Base-by-base conservation (phyloP, 1,284 basidiomycete species). In the Pseudozyma pruni region DNA sequence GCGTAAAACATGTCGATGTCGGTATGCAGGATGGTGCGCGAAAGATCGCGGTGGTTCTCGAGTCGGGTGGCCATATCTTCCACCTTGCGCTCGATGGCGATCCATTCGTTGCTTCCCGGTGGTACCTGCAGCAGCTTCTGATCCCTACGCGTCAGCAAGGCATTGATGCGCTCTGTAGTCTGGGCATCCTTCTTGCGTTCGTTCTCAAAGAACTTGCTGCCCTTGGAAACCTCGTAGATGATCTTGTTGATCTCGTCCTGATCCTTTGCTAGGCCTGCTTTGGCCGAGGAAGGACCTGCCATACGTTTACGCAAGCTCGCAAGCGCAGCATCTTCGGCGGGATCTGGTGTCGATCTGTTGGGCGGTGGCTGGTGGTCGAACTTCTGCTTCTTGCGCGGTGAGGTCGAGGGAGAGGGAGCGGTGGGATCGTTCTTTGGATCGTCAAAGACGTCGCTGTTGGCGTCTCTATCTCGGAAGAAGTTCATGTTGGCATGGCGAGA, bases 111-210 rank as follows among this genome's bases (percentile, higher is more conserved):
- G 25, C 70, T 59, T 22, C 48, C 72, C 1, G 46, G 49, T 10
- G 53, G 50, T 1, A 72, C 47, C 10, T 49, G 40, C 1, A 50
- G 54, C 16, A 78, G 61, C 54, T 63, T 75, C 25, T 74, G 69
- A 38, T 77, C 75, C 14, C 71, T 55, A 7, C 64, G 53, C 22
- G 52, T 66, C 0, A 78, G 68, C 19, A 80, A 42, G 10, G 52
- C 87, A 38, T 86, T 82, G 58, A 93, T 92, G 45, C 88, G 86
- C 52, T 88, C 86, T 1, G 90, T 92, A 31, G 92, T 83, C 47
- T 91, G 90, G 62, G 89, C 90, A 81, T 93, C 91, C 79, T 90
- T 92, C 73, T 87, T 86, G 81, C 90, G 91, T 85, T 93, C 91
- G 73, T 92, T 91, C 88, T 92, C 75, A 39, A 81, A 82, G 39